phyloP scores from a whole-genome alignment of 1,139 yeast species.

The Kurtzmaniella quercitrusa region DNA sequence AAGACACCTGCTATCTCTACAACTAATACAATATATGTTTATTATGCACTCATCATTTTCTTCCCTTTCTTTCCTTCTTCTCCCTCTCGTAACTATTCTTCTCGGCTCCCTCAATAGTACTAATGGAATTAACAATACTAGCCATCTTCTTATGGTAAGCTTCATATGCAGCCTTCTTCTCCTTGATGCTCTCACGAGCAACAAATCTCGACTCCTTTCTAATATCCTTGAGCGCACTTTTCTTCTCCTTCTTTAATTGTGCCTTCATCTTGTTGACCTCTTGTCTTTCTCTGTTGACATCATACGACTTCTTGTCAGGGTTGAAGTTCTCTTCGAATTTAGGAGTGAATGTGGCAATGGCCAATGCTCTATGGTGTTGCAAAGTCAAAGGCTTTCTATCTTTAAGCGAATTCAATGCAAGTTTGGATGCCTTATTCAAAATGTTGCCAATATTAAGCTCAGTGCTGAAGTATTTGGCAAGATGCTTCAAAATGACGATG shows the following conservation, averaged over 20 bases:
- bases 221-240: conserved; percentile 81
- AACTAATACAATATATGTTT: background rate
- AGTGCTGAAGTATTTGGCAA: conserved; percentile 31
- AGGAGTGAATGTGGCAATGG: conserved; percentile 84
- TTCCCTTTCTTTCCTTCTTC: conserved; percentile 58
- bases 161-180: conserved; percentile 68
- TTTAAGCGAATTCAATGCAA: conserved; percentile 31
- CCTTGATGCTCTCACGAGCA: conserved; percentile 79
- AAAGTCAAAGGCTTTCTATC: conserved; percentile 72
- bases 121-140: conserved; percentile 75
- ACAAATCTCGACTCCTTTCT: conserved; percentile 85
- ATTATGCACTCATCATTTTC: conserved; percentile 12
- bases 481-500: conserved; percentile 30
- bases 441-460: conserved; percentile 26
- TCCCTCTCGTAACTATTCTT: conserved; percentile 89
- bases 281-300: conserved; percentile 73
- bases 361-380: conserved; percentile 82
- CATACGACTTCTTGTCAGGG: conserved; percentile 91
- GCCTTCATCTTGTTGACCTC: conserved; percentile 80
- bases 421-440: conserved; percentile 46
- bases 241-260: conserved; percentile 87
- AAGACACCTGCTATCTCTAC: no score
- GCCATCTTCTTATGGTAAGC: conserved; percentile 91
- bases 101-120: conserved; percentile 92
- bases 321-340: conserved; percentile 94